These are phyloP conservation scores for Wallacemonas sp. DNA, from an alignment of 208 protist genomes.

Conservation along the genomic window DNA sequence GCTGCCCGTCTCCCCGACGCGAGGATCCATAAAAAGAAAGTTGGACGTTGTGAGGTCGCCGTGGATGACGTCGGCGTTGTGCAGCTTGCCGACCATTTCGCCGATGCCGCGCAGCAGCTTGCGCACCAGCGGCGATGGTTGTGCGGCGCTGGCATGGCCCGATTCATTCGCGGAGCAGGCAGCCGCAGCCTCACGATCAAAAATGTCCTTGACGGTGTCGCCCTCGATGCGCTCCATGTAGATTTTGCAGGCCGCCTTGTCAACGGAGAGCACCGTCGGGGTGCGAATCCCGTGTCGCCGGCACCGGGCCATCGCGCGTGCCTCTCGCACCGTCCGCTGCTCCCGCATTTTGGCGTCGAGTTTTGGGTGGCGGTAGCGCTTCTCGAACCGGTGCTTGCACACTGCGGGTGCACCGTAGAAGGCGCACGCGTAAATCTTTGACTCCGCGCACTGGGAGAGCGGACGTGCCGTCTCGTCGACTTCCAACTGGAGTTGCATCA, in stretches of 20 bases:
- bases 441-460: constrained; percentile 80
- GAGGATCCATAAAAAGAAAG: constrained; percentile 68
- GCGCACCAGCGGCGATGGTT: constrained; percentile 26
- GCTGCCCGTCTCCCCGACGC: not conserved
- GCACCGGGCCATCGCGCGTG: constrained; percentile 62
- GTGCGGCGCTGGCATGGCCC: not conserved
- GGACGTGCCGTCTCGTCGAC: constrained; percentile 16
- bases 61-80: constrained; percentile 94
- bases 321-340: constrained; percentile 81
- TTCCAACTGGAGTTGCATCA: constrained; percentile 7
- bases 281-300: constrained; percentile 56
- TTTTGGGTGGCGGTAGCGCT: constrained; percentile 69
- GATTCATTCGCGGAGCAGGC: not conserved
- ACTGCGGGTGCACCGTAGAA: constrained; percentile 67
- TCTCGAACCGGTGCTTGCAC: constrained; percentile 77
- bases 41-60: constrained; percentile 99
- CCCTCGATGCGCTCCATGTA: constrained; percentile 85
- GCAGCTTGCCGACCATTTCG: constrained; percentile 84
- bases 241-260: constrained; percentile 53
- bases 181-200: constrained; percentile 30
- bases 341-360: constrained; percentile 79
- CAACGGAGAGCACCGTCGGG: constrained; percentile 63
- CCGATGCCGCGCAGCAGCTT: constrained; percentile 82
- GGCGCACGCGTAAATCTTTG: constrained; percentile 64
- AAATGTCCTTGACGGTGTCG: constrained; percentile 58